phyloP scores from a whole-genome alignment of 1,284 basidiomycete genomes.

The Pseudozyma sp. region DNA sequence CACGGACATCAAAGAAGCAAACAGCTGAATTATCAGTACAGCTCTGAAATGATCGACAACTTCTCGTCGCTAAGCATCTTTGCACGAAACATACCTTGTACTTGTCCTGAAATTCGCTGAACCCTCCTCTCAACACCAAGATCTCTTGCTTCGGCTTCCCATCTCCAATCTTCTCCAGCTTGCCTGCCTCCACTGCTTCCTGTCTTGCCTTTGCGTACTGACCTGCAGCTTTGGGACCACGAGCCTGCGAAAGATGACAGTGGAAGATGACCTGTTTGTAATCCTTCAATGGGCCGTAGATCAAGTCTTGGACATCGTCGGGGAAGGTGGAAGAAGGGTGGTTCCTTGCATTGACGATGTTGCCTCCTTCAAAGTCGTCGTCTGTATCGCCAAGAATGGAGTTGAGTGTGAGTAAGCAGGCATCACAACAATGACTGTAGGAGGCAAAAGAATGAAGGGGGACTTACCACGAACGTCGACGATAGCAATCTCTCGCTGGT shows the following conservation, averaged over 20 bases:
- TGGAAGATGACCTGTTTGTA: constrained; percentile 69
- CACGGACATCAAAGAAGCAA: no score
- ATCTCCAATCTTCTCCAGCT: constrained; percentile 9
- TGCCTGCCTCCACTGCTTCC: constrained; percentile 30
- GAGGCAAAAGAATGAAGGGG: not conserved
- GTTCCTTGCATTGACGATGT: constrained; percentile 65
- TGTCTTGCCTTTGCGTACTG: constrained; percentile 66
- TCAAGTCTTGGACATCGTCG: constrained; percentile 59
- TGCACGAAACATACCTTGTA: constrained; percentile 64
- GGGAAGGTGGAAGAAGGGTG: constrained; percentile 58
- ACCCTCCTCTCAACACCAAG: constrained; percentile 68
- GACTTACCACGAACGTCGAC: constrained; percentile 63
- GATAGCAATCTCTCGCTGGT: constrained; percentile 49
- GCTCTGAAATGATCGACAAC: no score
- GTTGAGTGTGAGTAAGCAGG: not conserved
- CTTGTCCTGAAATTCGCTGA: constrained; percentile 63
- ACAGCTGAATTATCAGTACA: no score
- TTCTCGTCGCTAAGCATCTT: no score
- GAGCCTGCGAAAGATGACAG: constrained; percentile 67
- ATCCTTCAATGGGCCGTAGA: constrained; percentile 50
- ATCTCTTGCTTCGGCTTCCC: constrained; percentile 57
- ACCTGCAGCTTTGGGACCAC: constrained; percentile 69
- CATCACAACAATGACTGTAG: not conserved
- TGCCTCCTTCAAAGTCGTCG: constrained; percentile 69
- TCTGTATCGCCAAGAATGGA: constrained; percentile 33